Evolutionary conservation across 768 basidiomycete genomes (phyloP).

Genomic region (Mycena epipterygia): DNA sequence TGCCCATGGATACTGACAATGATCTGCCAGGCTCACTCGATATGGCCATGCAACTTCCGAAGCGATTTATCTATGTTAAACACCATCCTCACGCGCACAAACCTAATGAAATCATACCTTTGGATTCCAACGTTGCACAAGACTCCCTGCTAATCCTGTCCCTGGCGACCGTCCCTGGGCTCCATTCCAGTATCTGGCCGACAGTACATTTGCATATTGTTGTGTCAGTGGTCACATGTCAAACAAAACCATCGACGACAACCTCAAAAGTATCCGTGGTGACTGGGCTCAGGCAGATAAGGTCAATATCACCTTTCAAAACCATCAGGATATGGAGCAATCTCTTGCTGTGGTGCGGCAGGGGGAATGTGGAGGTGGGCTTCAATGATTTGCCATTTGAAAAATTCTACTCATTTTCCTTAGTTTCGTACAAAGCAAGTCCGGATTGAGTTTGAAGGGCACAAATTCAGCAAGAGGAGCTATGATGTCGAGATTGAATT

Average conservation of each 20-base stretch:
- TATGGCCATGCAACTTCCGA: not conserved
- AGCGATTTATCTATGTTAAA: slow-evolving; percentile 13
- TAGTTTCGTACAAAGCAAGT: slow-evolving; percentile 33
- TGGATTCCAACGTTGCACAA: not conserved
- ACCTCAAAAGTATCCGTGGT: not conserved
- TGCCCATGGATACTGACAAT: slow-evolving; percentile 8
- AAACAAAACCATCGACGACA: slow-evolving; percentile 23
- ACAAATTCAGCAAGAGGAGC: not conserved
- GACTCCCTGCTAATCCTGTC: not conserved
- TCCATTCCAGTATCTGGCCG: slow-evolving; percentile 33
- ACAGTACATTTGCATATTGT: slow-evolving; percentile 32
- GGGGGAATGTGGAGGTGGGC: not conserved
- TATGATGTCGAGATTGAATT: slow-evolving; percentile 22
- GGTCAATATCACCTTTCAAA: slow-evolving; percentile 18
- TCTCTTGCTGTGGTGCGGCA: slow-evolving; percentile 21
- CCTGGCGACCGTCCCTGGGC: slow-evolving; percentile 30
- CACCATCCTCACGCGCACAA: slow-evolving; percentile 12
- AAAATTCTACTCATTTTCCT: not conserved
- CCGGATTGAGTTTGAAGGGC: slow-evolving; percentile 23
- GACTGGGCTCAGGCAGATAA: slow-evolving; percentile 23
- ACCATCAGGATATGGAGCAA: slow-evolving; percentile 27
- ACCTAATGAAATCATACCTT: slow-evolving; percentile 1
- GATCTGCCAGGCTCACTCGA: too few species aligned
- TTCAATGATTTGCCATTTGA: too few species aligned
- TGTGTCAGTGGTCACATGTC: slow-evolving; percentile 26